Evolutionary conservation across 139 green algal species (phyloP).

Genomic region (Chlamydomonas incerta): DNA sequence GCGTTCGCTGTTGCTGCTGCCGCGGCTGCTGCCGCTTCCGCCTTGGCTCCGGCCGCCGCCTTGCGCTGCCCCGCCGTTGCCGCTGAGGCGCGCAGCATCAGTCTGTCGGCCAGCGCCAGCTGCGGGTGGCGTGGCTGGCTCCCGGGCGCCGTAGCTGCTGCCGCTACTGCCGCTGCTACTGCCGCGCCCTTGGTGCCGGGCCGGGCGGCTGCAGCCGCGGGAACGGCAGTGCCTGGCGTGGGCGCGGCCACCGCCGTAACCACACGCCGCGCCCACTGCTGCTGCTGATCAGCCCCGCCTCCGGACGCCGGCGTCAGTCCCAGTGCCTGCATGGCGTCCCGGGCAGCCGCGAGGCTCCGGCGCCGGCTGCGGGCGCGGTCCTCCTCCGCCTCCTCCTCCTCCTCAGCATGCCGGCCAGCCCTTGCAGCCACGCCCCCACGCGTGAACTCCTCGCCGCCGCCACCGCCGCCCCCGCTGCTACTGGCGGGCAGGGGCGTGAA

Average conservation of each 20-base stretch:
- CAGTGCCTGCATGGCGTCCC: neutral
- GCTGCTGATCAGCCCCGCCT: too few species aligned
- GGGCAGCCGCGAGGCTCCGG: too few species aligned
- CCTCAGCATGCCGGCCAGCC: too few species aligned
- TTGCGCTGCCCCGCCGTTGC: neutral
- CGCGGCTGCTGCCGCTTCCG: too few species aligned
- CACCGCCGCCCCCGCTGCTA: neutral
- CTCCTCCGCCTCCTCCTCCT: too few species aligned
- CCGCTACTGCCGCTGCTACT: neutral
- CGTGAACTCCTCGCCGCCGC: too few species aligned
- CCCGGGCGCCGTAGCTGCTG: too few species aligned
- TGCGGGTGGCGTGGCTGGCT: neutral
- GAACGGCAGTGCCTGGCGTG: too few species aligned
- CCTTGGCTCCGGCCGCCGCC: neutral
- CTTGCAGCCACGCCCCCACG: too few species aligned
- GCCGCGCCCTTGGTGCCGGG: too few species aligned
- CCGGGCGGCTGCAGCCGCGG: neutral
- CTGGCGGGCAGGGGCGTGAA: neutral
- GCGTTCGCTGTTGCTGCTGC: neutral
- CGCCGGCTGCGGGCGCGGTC: too few species aligned
- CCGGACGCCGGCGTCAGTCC: neutral
- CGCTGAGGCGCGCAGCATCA: neutral
- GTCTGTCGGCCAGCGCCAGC: neutral
- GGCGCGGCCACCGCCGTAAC: neutral
- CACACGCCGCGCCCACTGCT: neutral